Conservation (phyloP, 306 rosid genomes). For the Luffa aegyptiaca region DNA sequence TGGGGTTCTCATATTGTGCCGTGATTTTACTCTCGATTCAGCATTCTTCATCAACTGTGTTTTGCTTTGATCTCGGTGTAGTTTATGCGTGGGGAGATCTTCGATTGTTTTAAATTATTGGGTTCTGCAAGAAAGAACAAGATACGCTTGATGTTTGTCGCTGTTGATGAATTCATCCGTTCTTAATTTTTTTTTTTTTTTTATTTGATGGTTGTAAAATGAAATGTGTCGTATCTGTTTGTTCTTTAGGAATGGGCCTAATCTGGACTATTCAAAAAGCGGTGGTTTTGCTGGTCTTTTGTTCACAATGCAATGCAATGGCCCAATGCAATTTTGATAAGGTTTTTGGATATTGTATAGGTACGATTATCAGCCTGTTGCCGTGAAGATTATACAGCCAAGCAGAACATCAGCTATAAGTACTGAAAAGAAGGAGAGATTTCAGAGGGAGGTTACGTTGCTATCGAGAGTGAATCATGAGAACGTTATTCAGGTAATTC, state of each 20-base stretch:
- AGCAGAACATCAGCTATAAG: slow-evolving; percentile 15
- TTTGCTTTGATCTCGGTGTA: background rate
- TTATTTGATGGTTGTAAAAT: background rate
- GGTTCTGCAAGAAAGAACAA: background rate
- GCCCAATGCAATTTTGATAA: background rate
- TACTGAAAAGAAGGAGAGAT: slow-evolving; percentile 26
- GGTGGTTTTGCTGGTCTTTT: background rate
- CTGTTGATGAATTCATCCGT: background rate
- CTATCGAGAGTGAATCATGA: slow-evolving; percentile 34
- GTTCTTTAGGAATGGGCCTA: background rate
- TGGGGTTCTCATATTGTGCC: slow-evolving; percentile 17
- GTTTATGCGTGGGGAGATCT: background rate
- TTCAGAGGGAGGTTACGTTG: slow-evolving; percentile 44
- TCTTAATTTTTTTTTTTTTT: background rate
- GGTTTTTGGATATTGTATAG: slow-evolving; percentile 12
- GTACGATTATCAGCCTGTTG: slow-evolving; percentile 33
- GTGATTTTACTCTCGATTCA: background rate
- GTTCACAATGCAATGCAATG: background rate
- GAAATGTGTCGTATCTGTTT: background rate
- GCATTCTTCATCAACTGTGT: background rate
- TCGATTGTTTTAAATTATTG: background rate
- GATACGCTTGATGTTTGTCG: background rate
- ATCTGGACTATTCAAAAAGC: background rate
- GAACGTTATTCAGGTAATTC: slow-evolving; percentile 38
- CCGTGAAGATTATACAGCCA: slow-evolving; percentile 34